A percentile compares a stretch with the other conserved stretches of the same genome.
These are phyloP conservation scores for Aspergillus bertholletiae DNA, from an alignment of 495 filamentous ascomycete species.

Conservation along the genomic window DNA sequence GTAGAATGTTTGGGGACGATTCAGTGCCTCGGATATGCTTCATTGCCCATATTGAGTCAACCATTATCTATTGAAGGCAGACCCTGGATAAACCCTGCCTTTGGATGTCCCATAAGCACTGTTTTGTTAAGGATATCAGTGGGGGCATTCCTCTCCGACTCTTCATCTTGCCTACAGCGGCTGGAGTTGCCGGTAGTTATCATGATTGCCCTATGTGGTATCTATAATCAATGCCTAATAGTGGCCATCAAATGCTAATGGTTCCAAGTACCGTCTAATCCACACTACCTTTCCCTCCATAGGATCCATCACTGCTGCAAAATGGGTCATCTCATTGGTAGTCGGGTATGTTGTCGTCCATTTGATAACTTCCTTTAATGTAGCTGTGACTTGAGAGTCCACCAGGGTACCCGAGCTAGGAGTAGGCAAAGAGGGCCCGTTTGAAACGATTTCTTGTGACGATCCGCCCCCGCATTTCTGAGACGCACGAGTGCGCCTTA, in stretches of 20 bases:
- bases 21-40: too few relatives aligned
- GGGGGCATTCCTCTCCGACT: too few relatives aligned
- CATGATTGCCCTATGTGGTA: neutral
- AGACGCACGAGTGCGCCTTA: constrained; percentile 9
- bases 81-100: too few relatives aligned
- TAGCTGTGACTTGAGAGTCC: constrained; percentile 19
- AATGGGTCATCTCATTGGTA: constrained; percentile 52
- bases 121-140: too few relatives aligned
- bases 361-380: constrained; percentile 24
- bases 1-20: too few relatives aligned
- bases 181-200: neutral
- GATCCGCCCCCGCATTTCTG: neutral
- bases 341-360: constrained; percentile 49
- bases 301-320: constrained; percentile 50
- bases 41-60: too few relatives aligned
- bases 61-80: too few relatives aligned
- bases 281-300: constrained; percentile 40
- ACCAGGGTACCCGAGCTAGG: neutral
- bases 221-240: neutral
- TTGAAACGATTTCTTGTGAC: neutral
- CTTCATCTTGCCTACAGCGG: too few relatives aligned
- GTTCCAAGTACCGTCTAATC: constrained; percentile 31
- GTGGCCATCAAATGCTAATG: neutral
- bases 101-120: too few relatives aligned
- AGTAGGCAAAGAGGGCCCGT: neutral